Percentiles rank a stretch among this genome's conserved stretches.
Evolutionary conservation across 1,284 basidiomycete genomes (phyloP).

Genomic region (Malassezia slooffiae): DNA sequence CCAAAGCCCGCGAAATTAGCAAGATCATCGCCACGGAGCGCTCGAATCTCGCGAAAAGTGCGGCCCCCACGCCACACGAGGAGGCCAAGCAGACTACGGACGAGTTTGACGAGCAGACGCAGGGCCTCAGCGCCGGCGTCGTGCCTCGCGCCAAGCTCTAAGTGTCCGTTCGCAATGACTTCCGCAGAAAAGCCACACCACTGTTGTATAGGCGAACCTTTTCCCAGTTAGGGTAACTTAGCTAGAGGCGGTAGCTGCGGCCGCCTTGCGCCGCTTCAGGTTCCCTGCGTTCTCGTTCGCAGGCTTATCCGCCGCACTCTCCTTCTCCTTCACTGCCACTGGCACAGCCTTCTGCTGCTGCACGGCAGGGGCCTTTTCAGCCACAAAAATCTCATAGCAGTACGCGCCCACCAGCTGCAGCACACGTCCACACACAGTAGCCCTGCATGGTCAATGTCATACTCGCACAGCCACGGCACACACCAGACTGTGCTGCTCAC

Average conservation of each 20-base stretch:
- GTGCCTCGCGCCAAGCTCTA: slow-evolving; percentile 7
- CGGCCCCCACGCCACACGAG: not conserved
- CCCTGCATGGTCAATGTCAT: not conserved
- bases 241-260: too few species aligned
- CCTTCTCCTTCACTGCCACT: too few species aligned
- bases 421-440: slow-evolving; percentile 14
- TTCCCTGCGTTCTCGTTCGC: too few species aligned
- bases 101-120: slow-evolving; percentile 1
- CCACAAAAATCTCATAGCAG: slow-evolving; percentile 7
- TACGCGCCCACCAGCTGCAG: slow-evolving; percentile 13
- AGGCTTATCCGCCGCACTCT: too few species aligned
- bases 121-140: slow-evolving; percentile 1
- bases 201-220: too few species aligned
- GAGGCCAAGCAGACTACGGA: not conserved
- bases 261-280: too few species aligned
- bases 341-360: too few species aligned
- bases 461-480: too few species aligned
- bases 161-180: too few species aligned
- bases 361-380: too few species aligned
- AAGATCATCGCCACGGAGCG: slow-evolving; percentile 36
- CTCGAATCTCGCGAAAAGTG: slow-evolving; percentile 30
- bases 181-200: too few species aligned
- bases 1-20: slow-evolving; percentile 26
- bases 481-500: slow-evolving; percentile 16
- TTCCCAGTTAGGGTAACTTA: too few species aligned